phyloP scores from a whole-genome alignment of 108 stramenopile genomes.

The Nitzschia palea region DNA sequence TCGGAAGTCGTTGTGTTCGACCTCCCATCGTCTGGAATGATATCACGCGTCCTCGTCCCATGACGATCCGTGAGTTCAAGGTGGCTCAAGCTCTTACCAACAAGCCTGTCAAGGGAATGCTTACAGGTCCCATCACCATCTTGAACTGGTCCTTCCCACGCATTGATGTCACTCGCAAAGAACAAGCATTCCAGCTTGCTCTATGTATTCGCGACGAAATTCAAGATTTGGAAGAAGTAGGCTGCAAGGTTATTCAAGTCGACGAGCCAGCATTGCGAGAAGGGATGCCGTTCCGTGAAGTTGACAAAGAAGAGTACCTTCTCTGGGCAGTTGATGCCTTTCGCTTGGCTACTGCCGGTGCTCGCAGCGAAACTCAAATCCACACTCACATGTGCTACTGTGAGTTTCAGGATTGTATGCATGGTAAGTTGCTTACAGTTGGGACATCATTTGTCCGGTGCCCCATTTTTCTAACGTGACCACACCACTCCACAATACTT shows the following conservation, averaged over 20 bases:
- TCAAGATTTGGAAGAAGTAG: constrained; percentile 60
- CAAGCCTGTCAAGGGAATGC: constrained; percentile 77
- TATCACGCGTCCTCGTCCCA: constrained; percentile 48
- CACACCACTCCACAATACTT: no score
- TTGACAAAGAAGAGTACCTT: no score
- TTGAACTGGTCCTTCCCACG: constrained; percentile 84
- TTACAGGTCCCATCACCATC: constrained; percentile 77
- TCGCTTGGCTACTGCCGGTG: constrained; percentile 56
- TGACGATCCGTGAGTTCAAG: constrained; percentile 69
- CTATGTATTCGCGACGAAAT: constrained; percentile 64
- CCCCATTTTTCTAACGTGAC: no score
- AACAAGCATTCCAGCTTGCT: constrained; percentile 65
- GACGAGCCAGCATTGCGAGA: constrained; percentile 77
- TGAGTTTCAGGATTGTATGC: constrained; percentile 55
- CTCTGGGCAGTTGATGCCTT: constrained; percentile 74
- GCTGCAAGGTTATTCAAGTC: constrained; percentile 68
- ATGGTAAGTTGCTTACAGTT: no score
- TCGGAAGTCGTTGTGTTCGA: constrained; percentile 67
- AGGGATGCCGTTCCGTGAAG: constrained; percentile 59
- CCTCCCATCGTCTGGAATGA: constrained; percentile 67
- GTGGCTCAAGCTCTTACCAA: constrained; percentile 63
- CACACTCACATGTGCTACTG: constrained; percentile 88
- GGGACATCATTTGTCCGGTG: no score
- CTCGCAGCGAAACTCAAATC: constrained; percentile 58
- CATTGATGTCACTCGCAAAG: constrained; percentile 56